A percentile compares a stretch with the other conserved stretches of the same genome.
Conservation (phyloP, 306 rosid genomes). For the Rosa chinensis region DNA sequence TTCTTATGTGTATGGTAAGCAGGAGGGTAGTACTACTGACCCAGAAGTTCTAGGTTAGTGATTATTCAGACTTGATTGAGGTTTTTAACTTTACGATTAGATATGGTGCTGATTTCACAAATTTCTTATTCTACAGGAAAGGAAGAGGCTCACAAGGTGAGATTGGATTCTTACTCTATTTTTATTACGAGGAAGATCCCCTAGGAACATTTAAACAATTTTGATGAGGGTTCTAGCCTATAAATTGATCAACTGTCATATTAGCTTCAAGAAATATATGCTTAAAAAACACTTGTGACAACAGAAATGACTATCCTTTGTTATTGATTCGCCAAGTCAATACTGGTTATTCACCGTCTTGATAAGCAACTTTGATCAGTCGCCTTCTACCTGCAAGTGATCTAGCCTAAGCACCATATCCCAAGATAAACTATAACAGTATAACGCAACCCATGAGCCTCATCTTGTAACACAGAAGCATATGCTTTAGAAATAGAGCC, state of each 20-base stretch:
- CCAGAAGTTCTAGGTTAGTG: slow-evolving; percentile 33
- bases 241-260: neutral
- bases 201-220: neutral
- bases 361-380: neutral
- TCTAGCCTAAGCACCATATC: neutral
- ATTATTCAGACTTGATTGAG: neutral
- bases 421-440: neutral
- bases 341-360: neutral
- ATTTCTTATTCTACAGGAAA: neutral
- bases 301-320: neutral
- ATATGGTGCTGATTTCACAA: neutral
- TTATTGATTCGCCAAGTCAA: neutral
- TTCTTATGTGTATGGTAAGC: slow-evolving; percentile 39
- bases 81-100: neutral
- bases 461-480: neutral
- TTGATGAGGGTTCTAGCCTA: neutral
- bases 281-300: neutral
- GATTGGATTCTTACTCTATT: neutral
- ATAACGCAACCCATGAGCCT: neutral
- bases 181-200: neutral
- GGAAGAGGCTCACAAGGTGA: slow-evolving; percentile 10
- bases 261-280: neutral
- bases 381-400: neutral
- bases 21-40: slow-evolving; percentile 31
- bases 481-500: neutral